Conservation (phyloP, 768 basidiomycete genomes). For the Pleurotus cornucopiae region DNA sequence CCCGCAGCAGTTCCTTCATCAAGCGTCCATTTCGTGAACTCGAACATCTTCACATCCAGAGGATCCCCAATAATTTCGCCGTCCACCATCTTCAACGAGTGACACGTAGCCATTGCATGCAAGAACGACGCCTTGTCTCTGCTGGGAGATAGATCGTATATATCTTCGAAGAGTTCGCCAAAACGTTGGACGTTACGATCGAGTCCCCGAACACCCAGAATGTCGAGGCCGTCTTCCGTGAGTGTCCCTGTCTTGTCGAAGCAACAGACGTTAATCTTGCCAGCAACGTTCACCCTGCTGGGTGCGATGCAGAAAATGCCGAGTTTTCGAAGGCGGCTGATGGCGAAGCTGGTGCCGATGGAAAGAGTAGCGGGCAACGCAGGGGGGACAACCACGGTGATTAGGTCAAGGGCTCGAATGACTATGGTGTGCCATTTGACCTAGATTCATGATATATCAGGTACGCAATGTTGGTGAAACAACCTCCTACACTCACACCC, state of each 20-base stretch:
- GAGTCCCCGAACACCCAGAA: conserved; percentile 86
- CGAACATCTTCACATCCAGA: conserved; percentile 96
- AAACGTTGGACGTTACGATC: conserved; percentile 77
- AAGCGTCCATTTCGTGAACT: conserved; percentile 92
- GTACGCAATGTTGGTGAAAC: not conserved
- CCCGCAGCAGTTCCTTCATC: conserved; percentile 84
- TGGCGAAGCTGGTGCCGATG: conserved; percentile 95
- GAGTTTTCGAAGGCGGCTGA: conserved; percentile 77
- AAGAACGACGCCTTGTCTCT: conserved; percentile 79
- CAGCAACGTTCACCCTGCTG: conserved; percentile 89
- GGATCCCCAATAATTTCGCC: conserved; percentile 92
- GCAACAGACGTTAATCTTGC: conserved; percentile 95
- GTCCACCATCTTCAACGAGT: conserved; percentile 88
- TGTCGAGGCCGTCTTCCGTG: conserved; percentile 96
- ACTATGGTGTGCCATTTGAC: conserved; percentile 88
- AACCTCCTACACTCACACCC: conserved; percentile 50
- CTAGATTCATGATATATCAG: conserved; percentile 32
- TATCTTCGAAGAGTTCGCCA: conserved; percentile 84
- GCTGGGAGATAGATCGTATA: conserved; percentile 77
- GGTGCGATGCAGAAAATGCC: conserved; percentile 98
- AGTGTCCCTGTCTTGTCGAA: conserved; percentile 99
- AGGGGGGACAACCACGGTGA: conserved; percentile 97
- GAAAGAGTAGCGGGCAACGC: conserved; percentile 96
- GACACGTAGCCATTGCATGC: conserved; percentile 93
- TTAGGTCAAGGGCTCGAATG: conserved; percentile 87